Conservation (phyloP, 768 basidiomycete genomes). For the Pleurotus tuber-regium region DNA sequence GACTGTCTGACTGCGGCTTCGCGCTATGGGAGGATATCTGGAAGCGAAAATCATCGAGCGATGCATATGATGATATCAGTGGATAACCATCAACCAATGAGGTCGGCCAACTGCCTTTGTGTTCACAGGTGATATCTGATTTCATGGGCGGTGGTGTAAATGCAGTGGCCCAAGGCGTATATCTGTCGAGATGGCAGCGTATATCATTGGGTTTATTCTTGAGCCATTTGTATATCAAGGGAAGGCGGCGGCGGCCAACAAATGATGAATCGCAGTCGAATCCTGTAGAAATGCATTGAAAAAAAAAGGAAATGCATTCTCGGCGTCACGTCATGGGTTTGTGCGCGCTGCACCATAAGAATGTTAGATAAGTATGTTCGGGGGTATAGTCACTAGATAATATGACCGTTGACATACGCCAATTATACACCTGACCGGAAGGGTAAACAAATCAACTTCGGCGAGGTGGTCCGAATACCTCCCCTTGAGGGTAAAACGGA, state of each 20-base stretch:
- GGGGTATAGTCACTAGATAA: too few species aligned
- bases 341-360: neutral
- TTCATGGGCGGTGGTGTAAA: neutral
- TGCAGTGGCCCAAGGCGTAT: too few species aligned
- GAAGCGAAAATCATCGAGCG: neutral
- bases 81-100: too few species aligned
- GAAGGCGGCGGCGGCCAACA: neutral
- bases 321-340: neutral
- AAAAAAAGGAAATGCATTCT: neutral
- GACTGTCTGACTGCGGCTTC: too few species aligned
- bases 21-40: too few species aligned
- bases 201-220: too few species aligned
- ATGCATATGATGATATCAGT: neutral
- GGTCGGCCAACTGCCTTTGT: neutral
- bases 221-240: too few species aligned
- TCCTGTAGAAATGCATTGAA: neutral
- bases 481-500: neutral
- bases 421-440: neutral
- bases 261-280: neutral
- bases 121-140: neutral
- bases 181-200: slow-evolving; percentile 4
- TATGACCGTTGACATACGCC: too few species aligned
- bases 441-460: neutral
- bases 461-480: neutral
- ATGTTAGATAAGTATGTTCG: too few species aligned